A percentile compares a stretch with the other conserved stretches of the same genome.
Conservation (phyloP, 2,329 filamentous ascomycete species). For the Exophiala calicioides region DNA sequence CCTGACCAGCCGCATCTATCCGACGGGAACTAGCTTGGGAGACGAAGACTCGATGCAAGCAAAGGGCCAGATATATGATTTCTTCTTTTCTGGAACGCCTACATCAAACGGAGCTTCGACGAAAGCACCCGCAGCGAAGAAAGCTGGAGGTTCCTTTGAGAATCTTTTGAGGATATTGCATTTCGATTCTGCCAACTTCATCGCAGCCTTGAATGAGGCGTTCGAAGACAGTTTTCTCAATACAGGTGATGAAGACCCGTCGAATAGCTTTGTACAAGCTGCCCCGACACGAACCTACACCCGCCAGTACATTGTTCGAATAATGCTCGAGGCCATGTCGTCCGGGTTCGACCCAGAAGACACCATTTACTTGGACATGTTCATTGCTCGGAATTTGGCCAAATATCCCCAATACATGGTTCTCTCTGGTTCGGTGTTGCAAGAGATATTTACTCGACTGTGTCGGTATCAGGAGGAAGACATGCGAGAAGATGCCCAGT, state of each 20-base stretch:
- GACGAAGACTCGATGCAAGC: constrained; percentile 73
- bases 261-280: constrained; percentile 55
- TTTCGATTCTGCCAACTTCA: constrained; percentile 86
- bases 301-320: constrained; percentile 88
- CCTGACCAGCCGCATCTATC: constrained; percentile 87
- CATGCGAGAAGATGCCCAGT: constrained; percentile 86
- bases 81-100: constrained; percentile 79
- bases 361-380: constrained; percentile 97
- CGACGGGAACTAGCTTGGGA: constrained; percentile 73
- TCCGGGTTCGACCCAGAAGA: constrained; percentile 73
- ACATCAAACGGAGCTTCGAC: constrained; percentile 45
- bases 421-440: constrained; percentile 80
- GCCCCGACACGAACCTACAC: constrained; percentile 43
- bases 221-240: constrained; percentile 96
- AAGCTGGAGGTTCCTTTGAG: constrained; percentile 71
- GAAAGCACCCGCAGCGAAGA: not conserved
- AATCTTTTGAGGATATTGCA: constrained; percentile 81
- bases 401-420: constrained; percentile 97
- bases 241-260: constrained; percentile 42
- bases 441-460: constrained; percentile 75
- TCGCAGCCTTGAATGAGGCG: constrained; percentile 94
- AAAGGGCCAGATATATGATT: constrained; percentile 88
- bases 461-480: constrained; percentile 81
- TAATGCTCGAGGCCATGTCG: constrained; percentile 88
- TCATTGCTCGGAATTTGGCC: constrained; percentile 89